Evolutionary conservation across 495 filamentous ascomycete species (phyloP).

Genomic region (Tricharina praecox): DNA sequence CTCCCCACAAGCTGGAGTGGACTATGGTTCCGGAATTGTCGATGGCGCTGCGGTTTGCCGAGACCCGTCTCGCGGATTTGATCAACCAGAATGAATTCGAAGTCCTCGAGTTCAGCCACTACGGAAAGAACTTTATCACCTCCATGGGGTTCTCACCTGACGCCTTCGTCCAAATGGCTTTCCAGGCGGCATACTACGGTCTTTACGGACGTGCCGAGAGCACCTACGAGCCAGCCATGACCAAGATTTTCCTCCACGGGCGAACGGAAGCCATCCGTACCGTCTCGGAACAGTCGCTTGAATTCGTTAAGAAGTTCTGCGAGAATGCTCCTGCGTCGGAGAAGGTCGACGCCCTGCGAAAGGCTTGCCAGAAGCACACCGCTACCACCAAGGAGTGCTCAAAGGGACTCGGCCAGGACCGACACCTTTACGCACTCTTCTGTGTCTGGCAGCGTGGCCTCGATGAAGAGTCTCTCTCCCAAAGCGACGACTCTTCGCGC

Average conservation of each 20-base stretch:
- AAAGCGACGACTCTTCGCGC: conserved; percentile 35
- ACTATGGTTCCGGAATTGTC: conserved; percentile 86
- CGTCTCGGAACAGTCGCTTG: conserved; percentile 60
- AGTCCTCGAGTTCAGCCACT: conserved; percentile 72
- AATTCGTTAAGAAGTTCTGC: conserved; percentile 92
- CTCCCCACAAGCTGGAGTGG: conserved; percentile 93
- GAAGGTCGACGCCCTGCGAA: conserved; percentile 70
- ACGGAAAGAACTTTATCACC: conserved; percentile 95
- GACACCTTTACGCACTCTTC: conserved; percentile 86
- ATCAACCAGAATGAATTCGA: conserved; percentile 95
- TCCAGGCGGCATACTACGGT: conserved; percentile 96
- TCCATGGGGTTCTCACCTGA: conserved; percentile 93
- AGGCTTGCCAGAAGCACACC: conserved; percentile 68
- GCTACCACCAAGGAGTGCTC: conserved; percentile 69
- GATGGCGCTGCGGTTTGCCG: conserved; percentile 84
- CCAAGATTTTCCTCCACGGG: conserved; percentile 80
- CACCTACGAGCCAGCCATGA: conserved; percentile 97
- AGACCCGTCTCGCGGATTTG: conserved; percentile 83
- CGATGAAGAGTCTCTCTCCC: conserved; percentile 49
- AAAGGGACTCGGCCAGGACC: conserved; percentile 81
- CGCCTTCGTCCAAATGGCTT: conserved; percentile 97
- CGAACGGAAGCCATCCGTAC: conserved; percentile 86
- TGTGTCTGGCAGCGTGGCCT: conserved; percentile 85
- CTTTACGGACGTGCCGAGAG: conserved; percentile 87
- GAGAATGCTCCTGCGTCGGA: conserved; percentile 63